These are phyloP conservation scores for Kuraishia ogatae DNA, from an alignment of 805 yeast genomes.

Conservation along the genomic window DNA sequence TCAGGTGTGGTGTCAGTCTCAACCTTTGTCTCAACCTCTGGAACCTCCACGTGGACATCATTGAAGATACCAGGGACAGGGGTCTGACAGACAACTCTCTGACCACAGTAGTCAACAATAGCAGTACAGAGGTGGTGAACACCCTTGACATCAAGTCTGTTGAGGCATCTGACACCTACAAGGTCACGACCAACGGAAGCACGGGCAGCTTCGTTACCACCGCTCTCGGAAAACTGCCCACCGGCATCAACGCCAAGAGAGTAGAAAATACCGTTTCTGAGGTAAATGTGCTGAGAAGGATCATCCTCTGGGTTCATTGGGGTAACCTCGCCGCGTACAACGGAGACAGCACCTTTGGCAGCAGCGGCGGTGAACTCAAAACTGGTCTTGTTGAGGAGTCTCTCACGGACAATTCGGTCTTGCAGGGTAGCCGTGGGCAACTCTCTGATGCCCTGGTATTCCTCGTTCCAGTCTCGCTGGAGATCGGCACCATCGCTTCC, in stretches of 20 bases:
- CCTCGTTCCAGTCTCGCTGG: constrained; percentile 83
- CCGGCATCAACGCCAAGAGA: constrained; percentile 66
- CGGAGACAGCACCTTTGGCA: constrained; percentile 68
- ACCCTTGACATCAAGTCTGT: constrained; percentile 53
- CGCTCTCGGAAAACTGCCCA: constrained; percentile 55
- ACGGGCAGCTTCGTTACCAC: constrained; percentile 83
- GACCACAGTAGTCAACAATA: constrained; percentile 87
- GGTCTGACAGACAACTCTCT: constrained; percentile 82
- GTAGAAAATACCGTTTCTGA: constrained; percentile 81
- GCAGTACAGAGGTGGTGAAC: constrained; percentile 70
- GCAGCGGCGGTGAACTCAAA: constrained; percentile 74
- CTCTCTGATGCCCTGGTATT: constrained; percentile 75
- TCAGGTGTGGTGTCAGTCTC: too few species aligned
- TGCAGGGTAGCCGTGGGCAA: constrained; percentile 48
- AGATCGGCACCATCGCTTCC: constrained; percentile 54
- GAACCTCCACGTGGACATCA: constrained; percentile 28
- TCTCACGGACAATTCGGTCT: constrained; percentile 70
- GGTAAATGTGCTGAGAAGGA: constrained; percentile 51
- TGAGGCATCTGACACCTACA: constrained; percentile 58
- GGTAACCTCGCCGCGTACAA: constrained; percentile 62
- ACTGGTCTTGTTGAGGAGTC: constrained; percentile 58
- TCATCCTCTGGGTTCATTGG: constrained; percentile 80
- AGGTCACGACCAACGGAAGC: constrained; percentile 75
- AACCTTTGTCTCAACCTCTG: constrained; percentile 27
- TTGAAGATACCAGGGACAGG: constrained; percentile 90